Base-by-base conservation (phyloP, 139 green algal species). In the Micractinium conductrix region DNA sequence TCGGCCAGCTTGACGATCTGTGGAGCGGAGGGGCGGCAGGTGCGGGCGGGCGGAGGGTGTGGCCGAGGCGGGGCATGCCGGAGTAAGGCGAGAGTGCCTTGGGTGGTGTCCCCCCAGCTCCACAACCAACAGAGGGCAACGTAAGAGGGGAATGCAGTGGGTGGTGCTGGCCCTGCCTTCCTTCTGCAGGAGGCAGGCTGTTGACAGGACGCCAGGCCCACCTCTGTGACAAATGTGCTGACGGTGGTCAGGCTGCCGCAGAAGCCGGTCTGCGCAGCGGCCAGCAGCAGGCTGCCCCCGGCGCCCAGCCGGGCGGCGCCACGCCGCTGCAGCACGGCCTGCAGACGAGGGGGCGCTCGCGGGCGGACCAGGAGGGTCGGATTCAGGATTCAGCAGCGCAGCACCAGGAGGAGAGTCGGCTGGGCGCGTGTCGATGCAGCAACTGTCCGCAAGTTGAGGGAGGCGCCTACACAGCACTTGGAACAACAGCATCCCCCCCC, bases 171-270 rank as follows among this genome's bases (percentile, higher is more conserved):
- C 16, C 48, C 48, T 58, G 12, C 48, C 48, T 58, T 58, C 48
- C 48, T 24, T 7, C 48, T 5, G n/a, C 48, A n/a, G 24, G 37
- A 43, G 19, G 45, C 45, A 63, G 7, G 7, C 26, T 79, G 74
- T 33, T 12, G 28, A 33, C 73, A 22, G 30, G 8, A 50, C 70
- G 33, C 40, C 5, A 24, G 30, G 28, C 69, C 2, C 60, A 98
- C 92, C 92, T 98, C 95, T 9, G 92, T 87, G 4, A 96, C 90
- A 72, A 93, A 94, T 1, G 95, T 98, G 21, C 93, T 97, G 24
- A 98, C 95, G 0, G 95, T 98, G 81, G 86, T 93, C 22, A 98
- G 85, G 26, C 91, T 91, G 44, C 95, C 95, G 74, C 75, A 84
- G 50, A 95, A 91, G 33, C 95, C 95, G 33, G 75, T 87, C 22